Evolutionary conservation across 2,329 filamentous ascomycete genomes (phyloP).

Genomic region (Penicillium sp.): DNA sequence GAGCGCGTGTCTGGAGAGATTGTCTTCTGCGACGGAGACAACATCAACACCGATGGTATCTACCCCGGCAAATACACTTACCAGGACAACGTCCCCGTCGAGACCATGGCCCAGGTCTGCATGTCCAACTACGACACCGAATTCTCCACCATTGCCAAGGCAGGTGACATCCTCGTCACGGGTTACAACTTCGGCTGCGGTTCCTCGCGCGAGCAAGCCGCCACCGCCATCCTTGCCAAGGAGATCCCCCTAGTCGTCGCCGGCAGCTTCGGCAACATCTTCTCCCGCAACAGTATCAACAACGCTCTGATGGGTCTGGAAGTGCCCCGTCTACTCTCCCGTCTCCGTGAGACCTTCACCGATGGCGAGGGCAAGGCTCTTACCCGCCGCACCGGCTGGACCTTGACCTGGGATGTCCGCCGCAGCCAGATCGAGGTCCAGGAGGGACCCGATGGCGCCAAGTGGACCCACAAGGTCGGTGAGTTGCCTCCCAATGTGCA

Average conservation of each 20-base stretch:
- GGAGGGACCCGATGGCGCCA: constrained; percentile 69
- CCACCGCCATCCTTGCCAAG: constrained; percentile 69
- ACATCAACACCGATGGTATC: constrained; percentile 91
- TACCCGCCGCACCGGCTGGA: constrained; percentile 63
- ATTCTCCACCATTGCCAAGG: constrained; percentile 68
- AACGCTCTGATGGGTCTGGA: constrained; percentile 51
- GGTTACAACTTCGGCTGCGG: constrained; percentile 92
- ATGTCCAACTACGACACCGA: constrained; percentile 91
- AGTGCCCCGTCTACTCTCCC: constrained; percentile 44
- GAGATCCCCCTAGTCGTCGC: constrained; percentile 47
- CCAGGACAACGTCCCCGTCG: constrained; percentile 76
- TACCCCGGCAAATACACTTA: constrained; percentile 94
- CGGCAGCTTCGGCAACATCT: constrained; percentile 49
- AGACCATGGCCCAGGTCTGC: constrained; percentile 85
- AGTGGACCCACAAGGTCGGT: constrained; percentile 81
- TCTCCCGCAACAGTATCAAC: constrained; percentile 50
- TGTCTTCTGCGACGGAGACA: constrained; percentile 82
- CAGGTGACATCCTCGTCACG: constrained; percentile 80
- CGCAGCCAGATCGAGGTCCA: constrained; percentile 72
- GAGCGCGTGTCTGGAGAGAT: constrained; percentile 84
- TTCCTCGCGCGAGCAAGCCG: constrained; percentile 81
- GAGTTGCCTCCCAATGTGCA: constrained; percentile 86
- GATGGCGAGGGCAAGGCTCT: constrained; percentile 30
- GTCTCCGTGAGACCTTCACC: constrained; percentile 42
- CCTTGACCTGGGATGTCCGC: constrained; percentile 77